Conservation (phyloP, 345 rosid genomes). For the Rubroshorea leprosula region DNA sequence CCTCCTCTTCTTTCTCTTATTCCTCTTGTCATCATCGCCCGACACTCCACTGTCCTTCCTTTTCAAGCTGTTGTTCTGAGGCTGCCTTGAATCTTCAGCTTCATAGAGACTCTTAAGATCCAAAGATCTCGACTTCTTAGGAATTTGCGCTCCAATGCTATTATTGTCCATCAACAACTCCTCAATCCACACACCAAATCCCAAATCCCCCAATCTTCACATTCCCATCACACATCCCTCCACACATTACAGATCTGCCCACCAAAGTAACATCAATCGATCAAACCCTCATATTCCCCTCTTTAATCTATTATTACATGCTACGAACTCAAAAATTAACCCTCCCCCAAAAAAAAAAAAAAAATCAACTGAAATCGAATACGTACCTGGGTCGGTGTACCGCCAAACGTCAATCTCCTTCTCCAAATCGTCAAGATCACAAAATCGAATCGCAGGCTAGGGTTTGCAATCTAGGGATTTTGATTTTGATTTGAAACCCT, state of each 20-base stretch:
- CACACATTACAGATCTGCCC: slow-evolving; percentile 57
- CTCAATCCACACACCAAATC: slow-evolving; percentile 35
- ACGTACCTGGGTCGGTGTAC: slow-evolving; percentile 36
- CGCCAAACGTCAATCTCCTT: slow-evolving; percentile 21
- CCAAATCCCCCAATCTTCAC: slow-evolving; percentile 30
- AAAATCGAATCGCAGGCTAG: slow-evolving; percentile 24
- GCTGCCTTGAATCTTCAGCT: slow-evolving; percentile 39
- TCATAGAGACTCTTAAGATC: slow-evolving; percentile 85
- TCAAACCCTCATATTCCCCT: slow-evolving; percentile 19
- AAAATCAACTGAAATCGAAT: slow-evolving; percentile 9
- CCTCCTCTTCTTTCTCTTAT: slow-evolving; percentile 54
- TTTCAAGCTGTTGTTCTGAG: slow-evolving; percentile 45
- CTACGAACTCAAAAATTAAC: slow-evolving; percentile 16
- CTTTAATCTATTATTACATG: slow-evolving; percentile 1
- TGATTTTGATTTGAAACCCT: slow-evolving; percentile 29
- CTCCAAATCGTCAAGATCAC: slow-evolving; percentile 27
- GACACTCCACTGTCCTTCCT: slow-evolving; percentile 41
- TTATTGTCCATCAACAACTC: slow-evolving; percentile 74
- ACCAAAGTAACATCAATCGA: slow-evolving; percentile 20
- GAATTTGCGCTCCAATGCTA: slow-evolving; percentile 67
- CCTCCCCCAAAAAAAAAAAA: slow-evolving; percentile 4
- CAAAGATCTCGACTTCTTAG: slow-evolving; percentile 77
- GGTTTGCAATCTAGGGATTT: slow-evolving; percentile 33
- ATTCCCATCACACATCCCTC: slow-evolving; percentile 28
- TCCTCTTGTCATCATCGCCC: slow-evolving; percentile 41